Percentiles rank a stretch among this genome's conserved stretches.
Conservation (phyloP, 495 filamentous ascomycete species). For the Talaromyces trachyspermus region DNA sequence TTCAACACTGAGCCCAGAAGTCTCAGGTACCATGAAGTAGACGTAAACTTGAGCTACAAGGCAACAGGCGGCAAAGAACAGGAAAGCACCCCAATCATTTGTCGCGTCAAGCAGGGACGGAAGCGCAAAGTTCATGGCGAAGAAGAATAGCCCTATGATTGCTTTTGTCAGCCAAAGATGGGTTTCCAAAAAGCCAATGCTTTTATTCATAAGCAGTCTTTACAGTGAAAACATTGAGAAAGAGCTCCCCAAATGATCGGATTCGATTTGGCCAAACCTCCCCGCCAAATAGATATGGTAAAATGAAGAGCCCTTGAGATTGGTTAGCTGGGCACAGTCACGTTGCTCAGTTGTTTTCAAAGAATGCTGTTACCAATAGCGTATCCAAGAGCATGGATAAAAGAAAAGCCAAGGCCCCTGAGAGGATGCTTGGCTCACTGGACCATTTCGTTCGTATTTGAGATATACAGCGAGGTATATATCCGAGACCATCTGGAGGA, state of each 20-base stretch:
- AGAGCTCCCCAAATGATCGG: slow-evolving; percentile 14
- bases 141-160: slow-evolving; percentile 17
- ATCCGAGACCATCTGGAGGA: slow-evolving; percentile 14
- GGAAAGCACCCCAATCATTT: slow-evolving; percentile 17
- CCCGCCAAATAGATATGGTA: slow-evolving; percentile 16
- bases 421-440: background rate
- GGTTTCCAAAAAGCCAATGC: too few relatives aligned
- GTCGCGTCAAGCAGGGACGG: slow-evolving; percentile 9
- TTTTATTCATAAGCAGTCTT: too few relatives aligned
- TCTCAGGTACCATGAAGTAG: slow-evolving; percentile 35
- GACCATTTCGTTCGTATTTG: slow-evolving; percentile 5
- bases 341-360: too few relatives aligned
- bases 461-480: slow-evolving; percentile 14
- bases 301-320: slow-evolving; percentile 8
- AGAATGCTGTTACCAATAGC: slow-evolving; percentile 13
- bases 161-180: too few relatives aligned
- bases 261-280: slow-evolving; percentile 18
- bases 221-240: slow-evolving; percentile 16
- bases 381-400: slow-evolving; percentile 15
- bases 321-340: too few relatives aligned
- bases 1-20: slow-evolving; percentile 11
- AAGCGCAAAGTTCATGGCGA: slow-evolving; percentile 7
- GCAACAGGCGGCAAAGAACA: slow-evolving; percentile 14
- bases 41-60: slow-evolving; percentile 7
- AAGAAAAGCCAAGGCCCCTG: slow-evolving; percentile 11